These are phyloP conservation scores for Suillus placidus DNA, from an alignment of 768 basidiomycete genomes.

Conservation along the genomic window DNA sequence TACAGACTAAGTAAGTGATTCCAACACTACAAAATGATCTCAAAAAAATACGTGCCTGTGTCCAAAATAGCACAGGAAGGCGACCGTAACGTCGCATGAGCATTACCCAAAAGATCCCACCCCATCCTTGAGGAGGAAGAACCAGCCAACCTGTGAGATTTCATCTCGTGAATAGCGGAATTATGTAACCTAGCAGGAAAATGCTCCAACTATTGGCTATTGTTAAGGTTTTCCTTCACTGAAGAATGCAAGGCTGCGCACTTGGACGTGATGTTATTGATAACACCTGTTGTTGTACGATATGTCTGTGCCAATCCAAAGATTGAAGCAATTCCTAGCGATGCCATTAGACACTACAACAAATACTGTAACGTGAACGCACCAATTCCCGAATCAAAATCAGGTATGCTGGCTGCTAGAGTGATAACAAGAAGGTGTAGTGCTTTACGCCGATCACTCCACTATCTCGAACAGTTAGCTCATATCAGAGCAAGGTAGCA, in stretches of 20 bases:
- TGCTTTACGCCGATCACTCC: slow-evolving; percentile 47
- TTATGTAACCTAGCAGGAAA: slow-evolving; percentile 42
- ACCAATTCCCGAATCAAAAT: slow-evolving; percentile 58
- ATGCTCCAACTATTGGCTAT: slow-evolving; percentile 45
- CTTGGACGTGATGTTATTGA: slow-evolving; percentile 55
- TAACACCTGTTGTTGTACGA: slow-evolving; percentile 47
- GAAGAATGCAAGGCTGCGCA: slow-evolving; percentile 13
- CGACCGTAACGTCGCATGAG: slow-evolving; percentile 34
- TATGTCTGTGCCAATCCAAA: slow-evolving; percentile 50
- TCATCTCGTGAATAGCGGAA: background rate
- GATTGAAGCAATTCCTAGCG: slow-evolving; percentile 49
- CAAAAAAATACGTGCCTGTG: slow-evolving; percentile 19
- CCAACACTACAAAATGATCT: background rate
- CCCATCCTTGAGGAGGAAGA: slow-evolving; percentile 27
- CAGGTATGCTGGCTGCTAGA: slow-evolving; percentile 54
- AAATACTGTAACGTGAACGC: slow-evolving; percentile 16
- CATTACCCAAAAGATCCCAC: slow-evolving; percentile 33
- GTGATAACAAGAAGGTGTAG: slow-evolving; percentile 52
- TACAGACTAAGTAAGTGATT: background rate
- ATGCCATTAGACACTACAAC: background rate
- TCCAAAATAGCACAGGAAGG: slow-evolving; percentile 35
- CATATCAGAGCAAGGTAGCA: background rate
- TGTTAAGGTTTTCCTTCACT: background rate
- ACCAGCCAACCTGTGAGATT: background rate
- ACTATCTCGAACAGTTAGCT: slow-evolving; percentile 33